Base-by-base conservation (phyloP, 208 protist genomes). In the Leishmania gerbilli region DNA sequence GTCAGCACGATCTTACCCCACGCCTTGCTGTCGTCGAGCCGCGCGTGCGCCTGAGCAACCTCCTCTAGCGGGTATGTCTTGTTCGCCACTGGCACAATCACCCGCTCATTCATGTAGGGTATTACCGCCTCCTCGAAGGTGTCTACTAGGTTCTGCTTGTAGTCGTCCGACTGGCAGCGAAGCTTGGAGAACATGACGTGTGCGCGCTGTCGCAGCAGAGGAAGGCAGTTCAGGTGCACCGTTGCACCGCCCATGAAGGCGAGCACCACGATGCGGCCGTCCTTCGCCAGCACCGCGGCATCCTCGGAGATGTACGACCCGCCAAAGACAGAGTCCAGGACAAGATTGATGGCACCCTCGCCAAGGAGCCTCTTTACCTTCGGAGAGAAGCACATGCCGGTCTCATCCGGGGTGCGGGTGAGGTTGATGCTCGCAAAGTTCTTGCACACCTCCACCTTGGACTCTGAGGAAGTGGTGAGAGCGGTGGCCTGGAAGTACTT, bases 311-410 rank as follows among this genome's bases (percentile, higher is more conserved):
- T 79, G 85, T 95, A 98, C 27, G 77, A 83, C 7, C 92, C 92
- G 5, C 95, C 95, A 77, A 93, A 92, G 71, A 96, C 84, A 56
- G 91, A 88, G 82, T 98, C 95, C 9, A 98, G 55, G 56, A 98
- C 83, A n/a, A 92, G 76, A 80, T 98, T 80, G 69, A 96, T 87
- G 42, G 74, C 79, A 11, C 87, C 79, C 51, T 89, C 83, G 11
- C 90, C 91, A 21, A 96, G 77, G 15, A 84, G 64, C 31, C 80
- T 79, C 56, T 88, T 88, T 1, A 95, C 76, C 83, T 97, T 97
- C 8, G 87, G 81, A 24, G 91, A 80, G 78, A 97, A 97, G 84
- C 87, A 89, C 71, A 90, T 82, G 40, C 91, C 90, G 1, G 78
- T 84, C 72, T 92, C 91, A 76, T 95, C 91, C n/a, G 92, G 87